Percentiles rank a stretch among this genome's conserved stretches.
Conservation (phyloP, 441 rosid species). For the Euphorbia schlechtendalii region DNA sequence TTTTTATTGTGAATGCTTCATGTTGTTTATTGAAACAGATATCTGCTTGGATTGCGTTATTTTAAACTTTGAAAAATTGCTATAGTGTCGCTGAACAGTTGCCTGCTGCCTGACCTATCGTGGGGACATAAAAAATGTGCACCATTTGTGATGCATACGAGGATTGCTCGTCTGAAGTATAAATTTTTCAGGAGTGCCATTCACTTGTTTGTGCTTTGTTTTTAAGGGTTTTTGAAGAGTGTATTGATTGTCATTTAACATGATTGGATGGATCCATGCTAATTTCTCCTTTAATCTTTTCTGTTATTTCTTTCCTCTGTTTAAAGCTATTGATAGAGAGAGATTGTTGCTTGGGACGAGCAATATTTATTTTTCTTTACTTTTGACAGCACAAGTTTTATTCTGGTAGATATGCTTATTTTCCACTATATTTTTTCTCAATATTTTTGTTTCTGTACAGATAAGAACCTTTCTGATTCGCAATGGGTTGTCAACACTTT, state of each 20-base stretch:
- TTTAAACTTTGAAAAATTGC: background rate
- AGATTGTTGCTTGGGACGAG: slow-evolving; percentile 4
- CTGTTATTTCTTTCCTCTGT: background rate
- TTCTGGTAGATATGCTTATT: background rate
- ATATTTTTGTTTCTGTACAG: slow-evolving; percentile 30
- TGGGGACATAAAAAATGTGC: background rate
- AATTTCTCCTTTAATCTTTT: background rate
- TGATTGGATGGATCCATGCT: background rate
- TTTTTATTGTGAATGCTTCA: background rate
- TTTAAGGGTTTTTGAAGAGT: background rate
- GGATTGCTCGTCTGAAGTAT: background rate
- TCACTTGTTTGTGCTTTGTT: background rate
- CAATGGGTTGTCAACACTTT: slow-evolving; percentile 81
- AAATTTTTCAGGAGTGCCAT: background rate
- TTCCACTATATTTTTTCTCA: background rate
- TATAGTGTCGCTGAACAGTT: background rate
- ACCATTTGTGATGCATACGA: slow-evolving; percentile 1
- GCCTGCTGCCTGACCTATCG: background rate
- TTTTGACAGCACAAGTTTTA: background rate
- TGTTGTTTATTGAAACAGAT: background rate
- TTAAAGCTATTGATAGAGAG: background rate
- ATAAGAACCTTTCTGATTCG: slow-evolving; percentile 93
- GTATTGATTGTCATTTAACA: background rate
- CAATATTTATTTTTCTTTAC: background rate
- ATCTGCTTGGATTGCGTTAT: background rate